phyloP scores from a whole-genome alignment of 2,329 filamentous ascomycete species.

The Nectriaceae sp. region DNA sequence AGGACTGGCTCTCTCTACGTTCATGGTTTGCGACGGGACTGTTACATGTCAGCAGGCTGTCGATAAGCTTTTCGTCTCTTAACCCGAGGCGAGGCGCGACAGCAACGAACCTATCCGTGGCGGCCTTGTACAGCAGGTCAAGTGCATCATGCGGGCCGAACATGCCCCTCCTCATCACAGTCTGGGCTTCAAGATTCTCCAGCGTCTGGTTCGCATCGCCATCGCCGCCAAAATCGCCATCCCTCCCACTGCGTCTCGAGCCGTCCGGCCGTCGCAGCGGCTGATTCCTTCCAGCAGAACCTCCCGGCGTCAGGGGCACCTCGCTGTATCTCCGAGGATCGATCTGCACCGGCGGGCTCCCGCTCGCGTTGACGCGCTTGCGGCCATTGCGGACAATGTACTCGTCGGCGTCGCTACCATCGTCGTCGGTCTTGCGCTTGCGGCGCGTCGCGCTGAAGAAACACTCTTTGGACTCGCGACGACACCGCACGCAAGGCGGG shows the following conservation, averaged over 20 bases:
- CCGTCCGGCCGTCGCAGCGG: conserved; percentile 65
- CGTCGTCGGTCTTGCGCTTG: conserved; percentile 77
- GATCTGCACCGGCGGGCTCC: conserved; percentile 44
- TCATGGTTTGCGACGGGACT: conserved; percentile 27
- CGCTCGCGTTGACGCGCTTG: conserved; percentile 60
- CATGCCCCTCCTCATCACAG: conserved; percentile 69
- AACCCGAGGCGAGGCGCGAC: conserved; percentile 1
- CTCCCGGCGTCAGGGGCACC: conserved; percentile 64
- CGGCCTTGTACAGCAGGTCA: conserved; percentile 88
- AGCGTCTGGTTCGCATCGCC: conserved; percentile 63
- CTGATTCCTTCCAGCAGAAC: conserved; percentile 64
- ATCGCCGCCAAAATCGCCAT: conserved; percentile 41
- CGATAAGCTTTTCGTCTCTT: neutral
- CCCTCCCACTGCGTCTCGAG: conserved; percentile 29
- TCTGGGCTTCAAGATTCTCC: conserved; percentile 65
- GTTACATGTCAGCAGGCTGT: conserved; percentile 9
- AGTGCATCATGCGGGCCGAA: conserved; percentile 93
- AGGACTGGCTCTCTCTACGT: conserved; percentile 22
- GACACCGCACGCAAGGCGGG: conserved; percentile 90
- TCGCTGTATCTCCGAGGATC: conserved; percentile 51
- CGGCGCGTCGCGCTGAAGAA: conserved; percentile 93
- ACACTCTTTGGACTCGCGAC: conserved; percentile 93
- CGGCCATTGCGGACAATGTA: conserved; percentile 74
- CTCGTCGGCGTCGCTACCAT: conserved; percentile 57
- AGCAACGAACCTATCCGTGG: conserved; percentile 57